A percentile compares a stretch with the other conserved stretches of the same genome.
Evolutionary conservation across 208 protist species (phyloP).

Genomic region (Trichomonas tenax): DNA sequence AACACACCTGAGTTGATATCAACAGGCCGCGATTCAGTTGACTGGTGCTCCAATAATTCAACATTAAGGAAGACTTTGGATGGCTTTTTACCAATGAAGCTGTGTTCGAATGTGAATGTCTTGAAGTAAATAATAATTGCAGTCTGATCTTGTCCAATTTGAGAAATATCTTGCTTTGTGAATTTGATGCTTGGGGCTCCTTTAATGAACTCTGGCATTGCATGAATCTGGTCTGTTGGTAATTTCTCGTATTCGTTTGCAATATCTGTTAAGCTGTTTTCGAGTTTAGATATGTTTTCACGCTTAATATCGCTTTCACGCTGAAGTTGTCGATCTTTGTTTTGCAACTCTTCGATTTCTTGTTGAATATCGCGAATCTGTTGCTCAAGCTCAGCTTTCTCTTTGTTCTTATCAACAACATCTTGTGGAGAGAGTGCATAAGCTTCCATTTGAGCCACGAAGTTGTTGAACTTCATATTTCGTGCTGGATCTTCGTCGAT

Average conservation of each 20-base stretch:
- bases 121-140: background rate
- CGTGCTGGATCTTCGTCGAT: background rate
- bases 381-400: background rate
- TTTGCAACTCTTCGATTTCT: background rate
- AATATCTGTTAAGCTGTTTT: background rate
- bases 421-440: background rate
- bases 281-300: background rate
- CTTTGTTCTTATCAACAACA: background rate
- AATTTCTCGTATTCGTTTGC: background rate
- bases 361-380: background rate
- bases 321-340: background rate
- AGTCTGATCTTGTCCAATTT: background rate
- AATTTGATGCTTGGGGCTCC: background rate
- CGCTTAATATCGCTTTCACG: background rate
- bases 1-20: background rate
- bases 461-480: background rate
- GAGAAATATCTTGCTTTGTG: background rate
- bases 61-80: background rate
- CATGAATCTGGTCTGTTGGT: background rate
- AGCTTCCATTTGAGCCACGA: background rate
- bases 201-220: background rate
- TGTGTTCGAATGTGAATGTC: background rate
- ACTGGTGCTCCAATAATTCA: background rate
- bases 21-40: background rate
- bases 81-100: background rate